These are phyloP conservation scores for Diacronema lutheri DNA, from an alignment of 78 protist species.

Conservation along the genomic window DNA sequence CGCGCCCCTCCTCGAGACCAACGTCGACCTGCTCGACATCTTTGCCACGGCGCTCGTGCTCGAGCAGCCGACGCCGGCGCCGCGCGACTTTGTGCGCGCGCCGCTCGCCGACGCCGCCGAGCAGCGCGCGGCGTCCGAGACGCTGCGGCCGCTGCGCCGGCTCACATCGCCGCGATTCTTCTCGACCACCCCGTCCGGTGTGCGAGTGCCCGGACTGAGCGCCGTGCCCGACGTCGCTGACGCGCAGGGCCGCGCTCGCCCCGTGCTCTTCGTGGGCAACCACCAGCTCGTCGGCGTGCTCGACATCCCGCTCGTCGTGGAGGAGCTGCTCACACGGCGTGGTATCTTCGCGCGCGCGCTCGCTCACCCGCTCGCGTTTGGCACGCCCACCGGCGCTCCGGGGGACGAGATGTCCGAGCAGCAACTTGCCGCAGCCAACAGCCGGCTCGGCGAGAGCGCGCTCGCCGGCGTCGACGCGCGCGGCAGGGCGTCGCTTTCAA, in stretches of 20 bases:
- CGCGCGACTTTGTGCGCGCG: neutral
- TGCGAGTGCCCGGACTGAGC: neutral
- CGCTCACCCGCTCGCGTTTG: slow-evolving; percentile 5
- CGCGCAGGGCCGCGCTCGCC: neutral
- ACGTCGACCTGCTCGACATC: no score
- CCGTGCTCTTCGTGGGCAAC: slow-evolving; percentile 1
- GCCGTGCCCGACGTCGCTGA: neutral
- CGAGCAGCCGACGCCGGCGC: neutral
- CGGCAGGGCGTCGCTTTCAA: no score
- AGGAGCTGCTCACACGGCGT: neutral
- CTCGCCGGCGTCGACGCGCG: no score
- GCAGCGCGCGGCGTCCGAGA: neutral
- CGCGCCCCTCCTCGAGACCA: neutral
- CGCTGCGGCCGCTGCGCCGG: neutral
- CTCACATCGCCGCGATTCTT: neutral
- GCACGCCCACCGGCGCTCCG: no score
- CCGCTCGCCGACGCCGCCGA: neutral
- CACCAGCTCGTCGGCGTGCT: neutral
- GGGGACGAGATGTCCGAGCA: no score
- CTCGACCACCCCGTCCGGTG: neutral
- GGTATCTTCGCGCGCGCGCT: neutral
- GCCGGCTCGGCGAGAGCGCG: no score
- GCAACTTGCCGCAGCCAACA: no score
- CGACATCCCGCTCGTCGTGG: neutral
- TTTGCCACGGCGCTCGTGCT: neutral